Conservation (phyloP, 2,329 filamentous ascomycete genomes). For the Orbilia quercus region DNA sequence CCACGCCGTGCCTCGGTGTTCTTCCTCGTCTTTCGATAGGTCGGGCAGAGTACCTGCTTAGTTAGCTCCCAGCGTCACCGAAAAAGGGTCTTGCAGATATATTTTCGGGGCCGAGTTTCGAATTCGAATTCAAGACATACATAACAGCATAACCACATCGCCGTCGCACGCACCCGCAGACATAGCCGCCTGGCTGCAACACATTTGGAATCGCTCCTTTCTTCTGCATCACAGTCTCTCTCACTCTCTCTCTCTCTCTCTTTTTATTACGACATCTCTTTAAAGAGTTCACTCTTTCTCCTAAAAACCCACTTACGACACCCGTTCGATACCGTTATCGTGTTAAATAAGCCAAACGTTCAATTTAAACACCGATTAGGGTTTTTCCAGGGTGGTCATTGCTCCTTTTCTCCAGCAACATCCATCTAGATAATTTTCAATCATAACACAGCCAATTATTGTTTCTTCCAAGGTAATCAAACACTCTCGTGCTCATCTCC, state of each 20-base stretch:
- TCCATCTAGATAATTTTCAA: constrained; percentile 15
- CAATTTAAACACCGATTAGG: constrained; percentile 22
- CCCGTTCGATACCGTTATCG: constrained; percentile 12
- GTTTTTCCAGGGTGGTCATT: constrained; percentile 7
- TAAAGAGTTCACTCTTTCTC: not conserved
- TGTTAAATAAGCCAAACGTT: constrained; percentile 8
- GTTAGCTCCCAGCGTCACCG: not conserved
- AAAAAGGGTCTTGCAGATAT: no score
- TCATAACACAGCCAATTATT: constrained; percentile 37
- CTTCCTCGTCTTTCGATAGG: constrained; percentile 18
- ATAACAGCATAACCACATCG: no score
- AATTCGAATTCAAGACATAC: no score
- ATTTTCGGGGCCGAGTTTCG: not conserved
- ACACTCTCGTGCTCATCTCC: constrained; percentile 53
- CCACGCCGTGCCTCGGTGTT: constrained; percentile 8
- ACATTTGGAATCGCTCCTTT: constrained; percentile 19
- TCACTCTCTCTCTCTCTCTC: constrained; percentile 2
- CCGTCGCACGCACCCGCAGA: not conserved
- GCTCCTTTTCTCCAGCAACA: constrained; percentile 8
- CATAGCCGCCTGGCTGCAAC: constrained; percentile 14
- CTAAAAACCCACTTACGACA: constrained; percentile 5
- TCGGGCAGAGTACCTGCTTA: constrained; percentile 28
- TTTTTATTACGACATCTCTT: not conserved
- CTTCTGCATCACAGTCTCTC: constrained; percentile 14
- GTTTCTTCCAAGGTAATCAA: constrained; percentile 49